These are phyloP conservation scores for Durusdinium trenchii DNA, from an alignment of 73 alveolate species.

Conservation along the genomic window DNA sequence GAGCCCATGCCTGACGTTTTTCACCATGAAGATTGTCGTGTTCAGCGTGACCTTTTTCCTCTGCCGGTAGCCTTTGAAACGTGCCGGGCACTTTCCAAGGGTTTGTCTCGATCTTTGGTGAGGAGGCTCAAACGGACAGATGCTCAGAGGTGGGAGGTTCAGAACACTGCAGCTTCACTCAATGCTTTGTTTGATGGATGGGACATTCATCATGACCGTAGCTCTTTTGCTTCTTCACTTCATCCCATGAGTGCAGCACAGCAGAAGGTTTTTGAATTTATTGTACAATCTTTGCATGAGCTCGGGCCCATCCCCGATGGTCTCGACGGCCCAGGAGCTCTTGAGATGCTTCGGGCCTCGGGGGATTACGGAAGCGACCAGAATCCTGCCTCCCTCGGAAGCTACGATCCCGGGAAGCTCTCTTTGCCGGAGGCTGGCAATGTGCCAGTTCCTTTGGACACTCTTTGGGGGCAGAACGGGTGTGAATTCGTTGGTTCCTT, in stretches of 20 bases:
- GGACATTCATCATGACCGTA: not conserved
- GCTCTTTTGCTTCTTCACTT: not conserved
- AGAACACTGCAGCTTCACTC: not conserved
- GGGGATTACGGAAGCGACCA: not conserved
- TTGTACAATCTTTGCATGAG: not conserved
- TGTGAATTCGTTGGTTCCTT: not conserved
- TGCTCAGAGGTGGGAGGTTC: not conserved
- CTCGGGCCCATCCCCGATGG: conserved; percentile 7
- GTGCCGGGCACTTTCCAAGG: not conserved
- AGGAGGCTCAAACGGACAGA: not conserved
- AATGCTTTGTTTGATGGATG: not conserved
- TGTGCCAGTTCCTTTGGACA: not conserved
- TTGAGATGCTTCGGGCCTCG: not conserved
- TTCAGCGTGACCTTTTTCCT: not conserved
- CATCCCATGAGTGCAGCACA: not conserved
- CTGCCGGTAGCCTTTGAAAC: not conserved
- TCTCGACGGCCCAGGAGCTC: not conserved
- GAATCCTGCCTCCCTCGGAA: not conserved
- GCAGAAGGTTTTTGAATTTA: not conserved
- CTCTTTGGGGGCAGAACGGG: not conserved
- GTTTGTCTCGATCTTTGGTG: not conserved
- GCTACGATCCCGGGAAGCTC: not conserved
- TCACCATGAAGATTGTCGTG: not conserved
- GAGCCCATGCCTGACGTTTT: not conserved
- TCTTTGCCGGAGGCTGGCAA: not conserved